A percentile compares a stretch with the other conserved stretches of the same genome.
These are phyloP conservation scores for Berberis vulgaris DNA, from an alignment of 164 flowering plant genomes.

Conservation along the genomic window DNA sequence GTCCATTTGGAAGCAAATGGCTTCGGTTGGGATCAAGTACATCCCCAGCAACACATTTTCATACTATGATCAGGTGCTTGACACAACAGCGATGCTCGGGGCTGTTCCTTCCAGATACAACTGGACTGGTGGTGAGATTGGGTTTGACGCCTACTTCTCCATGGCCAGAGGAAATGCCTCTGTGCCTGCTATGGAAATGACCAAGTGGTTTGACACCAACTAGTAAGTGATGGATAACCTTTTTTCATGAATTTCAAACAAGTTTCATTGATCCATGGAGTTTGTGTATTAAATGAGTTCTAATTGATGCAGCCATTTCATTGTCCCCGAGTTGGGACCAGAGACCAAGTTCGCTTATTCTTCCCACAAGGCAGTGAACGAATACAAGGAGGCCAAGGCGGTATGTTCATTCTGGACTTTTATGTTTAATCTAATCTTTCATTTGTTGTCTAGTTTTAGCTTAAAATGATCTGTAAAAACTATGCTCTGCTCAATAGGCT, in stretches of 20 bases:
- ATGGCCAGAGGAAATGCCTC: slow-evolving; percentile 27
- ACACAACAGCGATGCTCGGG: slow-evolving; percentile 25
- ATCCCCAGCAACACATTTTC: slow-evolving; percentile 26
- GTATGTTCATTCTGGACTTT: not conserved
- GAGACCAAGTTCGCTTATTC: no score
- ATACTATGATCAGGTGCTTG: slow-evolving; percentile 24
- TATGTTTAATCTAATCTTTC: not conserved
- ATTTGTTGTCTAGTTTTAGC: not conserved
- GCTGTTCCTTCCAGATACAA: slow-evolving; percentile 22
- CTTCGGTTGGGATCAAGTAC: slow-evolving; percentile 16
- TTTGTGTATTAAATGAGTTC: slow-evolving; percentile 1
- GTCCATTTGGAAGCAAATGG: slow-evolving; percentile 27
- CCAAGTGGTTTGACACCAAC: slow-evolving; percentile 27
- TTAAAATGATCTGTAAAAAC: not conserved
- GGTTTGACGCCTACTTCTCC: slow-evolving; percentile 23
- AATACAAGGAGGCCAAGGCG: no score
- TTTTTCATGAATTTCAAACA: not conserved
- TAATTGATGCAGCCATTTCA: slow-evolving; percentile 18
- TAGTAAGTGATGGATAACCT: slow-evolving; percentile 17
- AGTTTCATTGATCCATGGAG: not conserved
- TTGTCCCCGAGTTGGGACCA: slow-evolving; percentile 22
- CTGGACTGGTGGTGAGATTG: slow-evolving; percentile 26
- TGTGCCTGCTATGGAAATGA: slow-evolving; percentile 27
- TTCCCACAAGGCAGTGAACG: no score
- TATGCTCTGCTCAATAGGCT: not conserved